Percentiles rank a stretch among this genome's conserved stretches.
Conservation (phyloP, 176 grass and related monocot species). For the Echinochloa phyllopogon region DNA sequence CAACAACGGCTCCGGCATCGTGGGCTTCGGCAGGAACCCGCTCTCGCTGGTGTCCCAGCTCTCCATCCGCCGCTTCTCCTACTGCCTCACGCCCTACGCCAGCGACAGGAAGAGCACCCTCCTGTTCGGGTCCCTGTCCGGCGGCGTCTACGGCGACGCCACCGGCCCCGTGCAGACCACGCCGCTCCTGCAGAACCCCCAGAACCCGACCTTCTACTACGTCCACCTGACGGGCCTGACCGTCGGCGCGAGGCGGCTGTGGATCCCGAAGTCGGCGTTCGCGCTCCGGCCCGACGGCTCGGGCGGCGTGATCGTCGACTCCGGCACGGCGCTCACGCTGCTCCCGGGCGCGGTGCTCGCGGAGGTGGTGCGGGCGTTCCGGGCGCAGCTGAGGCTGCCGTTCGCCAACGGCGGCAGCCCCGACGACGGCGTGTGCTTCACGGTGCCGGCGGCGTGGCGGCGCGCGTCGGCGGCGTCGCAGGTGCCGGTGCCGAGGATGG, state of each 20-base stretch:
- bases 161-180: constrained; percentile 44
- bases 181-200: constrained; percentile 40
- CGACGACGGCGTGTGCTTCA: constrained; percentile 59
- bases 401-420: background rate
- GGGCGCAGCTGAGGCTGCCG: constrained; percentile 47
- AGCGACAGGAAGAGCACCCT: constrained; percentile 51
- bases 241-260: constrained; percentile 53
- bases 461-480: background rate
- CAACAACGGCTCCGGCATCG: constrained; percentile 67
- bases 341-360: constrained; percentile 42
- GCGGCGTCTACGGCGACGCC: constrained; percentile 45
- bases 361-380: constrained; percentile 49
- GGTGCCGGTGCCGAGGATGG: constrained; percentile 61
- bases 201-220: constrained; percentile 64
- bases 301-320: constrained; percentile 69
- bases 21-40: constrained; percentile 56
- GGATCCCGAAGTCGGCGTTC: constrained; percentile 62
- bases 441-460: constrained; percentile 23
- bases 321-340: constrained; percentile 60
- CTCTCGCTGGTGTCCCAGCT: constrained; percentile 78
- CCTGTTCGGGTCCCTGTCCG: constrained; percentile 58
- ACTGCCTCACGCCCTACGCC: constrained; percentile 64
- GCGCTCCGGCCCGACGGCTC: constrained; percentile 35
- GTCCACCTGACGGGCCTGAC: constrained; percentile 60
- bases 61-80: constrained; percentile 62